A percentile compares a stretch with the other conserved stretches of the same genome.
These are phyloP conservation scores for Cenchrus purpureus DNA, from an alignment of 176 grass and related monocot genomes.

Conservation along the genomic window DNA sequence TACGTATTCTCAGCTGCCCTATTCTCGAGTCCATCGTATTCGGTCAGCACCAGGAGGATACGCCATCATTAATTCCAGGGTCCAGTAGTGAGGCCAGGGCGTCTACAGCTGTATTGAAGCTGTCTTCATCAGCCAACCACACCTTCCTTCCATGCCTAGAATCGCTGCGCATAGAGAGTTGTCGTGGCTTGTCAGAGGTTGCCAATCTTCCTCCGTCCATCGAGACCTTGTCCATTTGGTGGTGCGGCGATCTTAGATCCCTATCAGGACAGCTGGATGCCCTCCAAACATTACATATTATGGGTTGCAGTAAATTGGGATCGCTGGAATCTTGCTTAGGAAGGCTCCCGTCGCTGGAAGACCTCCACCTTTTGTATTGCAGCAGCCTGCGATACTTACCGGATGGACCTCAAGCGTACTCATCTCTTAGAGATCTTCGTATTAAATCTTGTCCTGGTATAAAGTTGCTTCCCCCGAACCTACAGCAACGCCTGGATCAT, in stretches of 20 bases:
- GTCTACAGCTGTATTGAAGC: not conserved
- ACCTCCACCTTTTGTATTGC: accelerated
- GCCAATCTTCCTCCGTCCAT: not conserved
- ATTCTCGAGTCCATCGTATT: too few species aligned
- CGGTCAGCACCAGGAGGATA: too few species aligned
- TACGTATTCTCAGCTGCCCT: accelerated
- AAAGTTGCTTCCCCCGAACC: not conserved
- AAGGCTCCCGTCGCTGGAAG: not conserved
- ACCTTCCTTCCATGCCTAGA: not conserved
- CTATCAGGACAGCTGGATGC: not conserved
- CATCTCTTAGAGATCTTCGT: accelerated
- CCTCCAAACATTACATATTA: not conserved
- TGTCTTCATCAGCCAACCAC: not conserved
- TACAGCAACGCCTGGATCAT: not conserved
- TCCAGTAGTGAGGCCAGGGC: not conserved
- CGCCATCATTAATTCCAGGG: too few species aligned
- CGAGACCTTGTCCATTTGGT: not conserved
- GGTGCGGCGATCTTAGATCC: not conserved
- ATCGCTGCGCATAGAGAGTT: accelerated
- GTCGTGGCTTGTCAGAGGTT: not conserved
- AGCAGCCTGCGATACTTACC: not conserved
- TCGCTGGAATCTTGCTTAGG: not conserved
- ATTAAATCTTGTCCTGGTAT: accelerated
- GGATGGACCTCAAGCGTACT: not conserved
- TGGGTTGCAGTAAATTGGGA: not conserved